Evolutionary conservation across 73 alveolate genomes (phyloP), one percentile per base, ranked within the genome.

Genomic region (Symbiodinium natans): DNA sequence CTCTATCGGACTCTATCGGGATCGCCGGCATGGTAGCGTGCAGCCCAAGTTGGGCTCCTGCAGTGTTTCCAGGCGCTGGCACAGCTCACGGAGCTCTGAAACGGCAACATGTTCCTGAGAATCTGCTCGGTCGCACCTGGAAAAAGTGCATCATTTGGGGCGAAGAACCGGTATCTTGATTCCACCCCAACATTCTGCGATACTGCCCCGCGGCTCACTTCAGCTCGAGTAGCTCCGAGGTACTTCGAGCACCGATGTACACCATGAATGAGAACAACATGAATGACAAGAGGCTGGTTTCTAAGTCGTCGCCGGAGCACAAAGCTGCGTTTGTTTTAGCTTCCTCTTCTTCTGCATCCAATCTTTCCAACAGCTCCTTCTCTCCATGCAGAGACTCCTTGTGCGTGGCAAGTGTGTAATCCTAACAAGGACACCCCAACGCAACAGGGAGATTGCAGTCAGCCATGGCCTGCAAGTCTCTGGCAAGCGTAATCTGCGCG

Each of bases 401-500:
- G 2, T n/a, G n/a, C 33, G 82, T 68, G 33, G 82, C 38, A 13
- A 21, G 13, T 21, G 38, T 48, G 63, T 10, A 48, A 8, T n/a
- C n/a, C n/a, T n/a, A n/a, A n/a, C n/a, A n/a, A n/a, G 13, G 13
- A 13, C 46, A 33, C 29, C 33, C 34, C 41, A 34, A 29, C n/a
- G n/a, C 86, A 33, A 13, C 42, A 77, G 10, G 15, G 38, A 27
- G 23, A 38, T 11, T 23, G 48, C 87, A 5, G 46, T 17, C 15
- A 27, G n/a, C 11, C 6, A 17, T 34, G 13, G 95, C 95, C 95
- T 88, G 86, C 36, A 88, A 71, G 38, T 88, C 95, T 82, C 31
- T 88, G 95, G 95, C 95, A 54, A 88, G 46, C 36, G 86, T 43
- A 33, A 88, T 71, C 41, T 88, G 95, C 2, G 95, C 95, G 19